Evolutionary conservation across 306 rosid genomes (phyloP).

Genomic region (Morella rubra): DNA sequence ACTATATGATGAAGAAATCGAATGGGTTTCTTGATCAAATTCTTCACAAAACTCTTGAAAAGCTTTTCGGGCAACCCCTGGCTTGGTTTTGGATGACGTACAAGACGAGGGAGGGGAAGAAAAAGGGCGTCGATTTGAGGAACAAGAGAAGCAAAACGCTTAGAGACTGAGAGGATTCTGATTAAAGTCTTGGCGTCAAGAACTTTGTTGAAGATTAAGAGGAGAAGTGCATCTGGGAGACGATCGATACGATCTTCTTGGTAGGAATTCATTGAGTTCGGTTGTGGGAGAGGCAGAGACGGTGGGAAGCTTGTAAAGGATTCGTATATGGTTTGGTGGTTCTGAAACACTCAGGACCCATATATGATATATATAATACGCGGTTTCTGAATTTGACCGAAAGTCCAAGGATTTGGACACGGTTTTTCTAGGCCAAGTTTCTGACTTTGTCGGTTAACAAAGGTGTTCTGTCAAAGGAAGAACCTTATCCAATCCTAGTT

Average conservation of each 20-base stretch:
- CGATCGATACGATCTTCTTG: slow-evolving; percentile 30
- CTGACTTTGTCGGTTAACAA: background rate
- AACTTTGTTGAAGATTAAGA: slow-evolving; percentile 34
- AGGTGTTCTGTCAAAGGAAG: background rate
- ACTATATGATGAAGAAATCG: slow-evolving; percentile 25
- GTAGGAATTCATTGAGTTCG: background rate
- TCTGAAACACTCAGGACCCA: background rate
- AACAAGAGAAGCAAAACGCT: slow-evolving; percentile 36
- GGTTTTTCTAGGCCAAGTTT: background rate
- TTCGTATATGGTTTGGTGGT: no score
- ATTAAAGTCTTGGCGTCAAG: slow-evolving; percentile 36
- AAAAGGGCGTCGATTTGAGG: slow-evolving; percentile 28
- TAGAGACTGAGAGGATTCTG: slow-evolving; percentile 38
- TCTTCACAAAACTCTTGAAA: slow-evolving; percentile 7
- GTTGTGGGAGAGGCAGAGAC: background rate
- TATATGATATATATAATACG: background rate
- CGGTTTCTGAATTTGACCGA: background rate
- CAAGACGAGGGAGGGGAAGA: slow-evolving; percentile 29
- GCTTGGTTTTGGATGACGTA: background rate
- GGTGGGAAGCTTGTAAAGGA: background rate
- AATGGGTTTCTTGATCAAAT: slow-evolving; percentile 13
- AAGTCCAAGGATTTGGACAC: background rate
- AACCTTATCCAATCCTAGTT: background rate
- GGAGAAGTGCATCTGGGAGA: slow-evolving; percentile 37
- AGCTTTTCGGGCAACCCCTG: background rate